These are phyloP conservation scores for Lanmaoa pseudosensibilis DNA, from an alignment of 768 basidiomycete genomes.

Conservation along the genomic window DNA sequence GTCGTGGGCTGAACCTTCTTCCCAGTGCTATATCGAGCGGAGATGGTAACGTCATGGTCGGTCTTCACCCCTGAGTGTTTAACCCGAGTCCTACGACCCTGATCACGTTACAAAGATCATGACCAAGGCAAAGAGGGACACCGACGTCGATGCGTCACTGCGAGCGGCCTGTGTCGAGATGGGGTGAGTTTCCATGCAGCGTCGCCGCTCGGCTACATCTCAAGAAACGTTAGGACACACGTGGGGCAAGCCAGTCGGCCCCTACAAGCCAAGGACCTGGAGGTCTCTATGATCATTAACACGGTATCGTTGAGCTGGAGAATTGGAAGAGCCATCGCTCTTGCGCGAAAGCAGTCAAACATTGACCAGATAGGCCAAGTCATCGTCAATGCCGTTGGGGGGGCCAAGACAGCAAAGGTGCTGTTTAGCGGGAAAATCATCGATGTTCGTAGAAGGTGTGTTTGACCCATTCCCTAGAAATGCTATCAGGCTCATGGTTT, in stretches of 20 bases:
- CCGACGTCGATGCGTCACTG: conserved; percentile 45
- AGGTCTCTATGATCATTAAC: conserved; percentile 45
- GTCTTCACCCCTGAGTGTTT: conserved; percentile 2
- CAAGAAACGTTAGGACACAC: conserved; percentile 32
- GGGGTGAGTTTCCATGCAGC: conserved; percentile 34
- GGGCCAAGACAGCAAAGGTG: conserved; percentile 35
- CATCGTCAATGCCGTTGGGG: conserved; percentile 39
- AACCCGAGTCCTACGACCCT: conserved; percentile 1
- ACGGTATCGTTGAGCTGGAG: conserved; percentile 63
- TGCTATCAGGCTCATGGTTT: neutral
- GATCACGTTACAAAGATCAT: conserved; percentile 34
- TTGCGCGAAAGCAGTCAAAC: conserved; percentile 48
- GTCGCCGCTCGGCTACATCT: neutral
- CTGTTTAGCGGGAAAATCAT: conserved; percentile 63
- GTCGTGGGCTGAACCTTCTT: conserved; percentile 31
- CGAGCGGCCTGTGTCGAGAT: conserved; percentile 51
- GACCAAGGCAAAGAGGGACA: conserved; percentile 44
- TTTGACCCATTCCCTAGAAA: neutral
- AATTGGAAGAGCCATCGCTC: conserved; percentile 57
- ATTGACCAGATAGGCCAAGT: conserved; percentile 38
- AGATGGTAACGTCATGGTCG: conserved; percentile 38
- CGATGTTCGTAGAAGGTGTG: conserved; percentile 43
- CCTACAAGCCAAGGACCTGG: conserved; percentile 35
- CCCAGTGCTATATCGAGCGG: conserved; percentile 39
- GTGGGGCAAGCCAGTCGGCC: conserved; percentile 48